These are phyloP conservation scores for Oryza nivara DNA, from an alignment of 176 grass and related monocot genomes.

Conservation along the genomic window DNA sequence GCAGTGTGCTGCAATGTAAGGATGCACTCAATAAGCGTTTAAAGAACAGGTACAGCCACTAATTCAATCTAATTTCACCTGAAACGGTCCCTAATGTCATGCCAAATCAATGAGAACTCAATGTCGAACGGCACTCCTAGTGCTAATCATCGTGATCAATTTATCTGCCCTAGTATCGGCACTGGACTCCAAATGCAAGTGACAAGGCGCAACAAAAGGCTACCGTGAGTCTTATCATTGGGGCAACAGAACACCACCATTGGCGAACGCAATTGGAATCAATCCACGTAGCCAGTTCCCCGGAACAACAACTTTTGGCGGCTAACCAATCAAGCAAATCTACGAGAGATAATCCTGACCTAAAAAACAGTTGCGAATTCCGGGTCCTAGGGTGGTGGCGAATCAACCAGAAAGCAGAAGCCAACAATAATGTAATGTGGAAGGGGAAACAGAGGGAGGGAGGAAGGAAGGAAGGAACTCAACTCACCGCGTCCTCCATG, in stretches of 20 bases:
- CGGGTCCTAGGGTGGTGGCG: not conserved
- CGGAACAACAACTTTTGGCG: not conserved
- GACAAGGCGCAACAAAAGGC: not conserved
- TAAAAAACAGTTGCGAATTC: not conserved
- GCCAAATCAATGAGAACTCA: too few species aligned
- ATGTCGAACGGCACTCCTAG: too few species aligned
- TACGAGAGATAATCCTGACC: not conserved
- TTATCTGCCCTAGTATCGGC: not conserved
- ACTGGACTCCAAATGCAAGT: not conserved
- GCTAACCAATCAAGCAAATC: not conserved
- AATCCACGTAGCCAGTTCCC: not conserved
- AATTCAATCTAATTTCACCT: too few species aligned
- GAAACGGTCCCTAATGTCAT: too few species aligned
- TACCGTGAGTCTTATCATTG: not conserved
- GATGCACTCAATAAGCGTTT: slow-evolving; percentile 26
- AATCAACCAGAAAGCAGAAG: not conserved
- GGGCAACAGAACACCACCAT: not conserved
- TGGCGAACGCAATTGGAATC: not conserved
- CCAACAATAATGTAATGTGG: not conserved
- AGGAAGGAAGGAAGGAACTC: too few species aligned
- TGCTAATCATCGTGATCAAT: not conserved
- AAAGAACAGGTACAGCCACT: not conserved
- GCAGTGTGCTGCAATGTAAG: slow-evolving; percentile 61
- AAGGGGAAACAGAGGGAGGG: not conserved
- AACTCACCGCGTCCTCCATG: slow-evolving; percentile 96